Percentiles rank a stretch among this genome's conserved stretches.
These are phyloP conservation scores for Mariannaea sp. DNA, from an alignment of 2,329 filamentous ascomycete species.

Conservation along the genomic window DNA sequence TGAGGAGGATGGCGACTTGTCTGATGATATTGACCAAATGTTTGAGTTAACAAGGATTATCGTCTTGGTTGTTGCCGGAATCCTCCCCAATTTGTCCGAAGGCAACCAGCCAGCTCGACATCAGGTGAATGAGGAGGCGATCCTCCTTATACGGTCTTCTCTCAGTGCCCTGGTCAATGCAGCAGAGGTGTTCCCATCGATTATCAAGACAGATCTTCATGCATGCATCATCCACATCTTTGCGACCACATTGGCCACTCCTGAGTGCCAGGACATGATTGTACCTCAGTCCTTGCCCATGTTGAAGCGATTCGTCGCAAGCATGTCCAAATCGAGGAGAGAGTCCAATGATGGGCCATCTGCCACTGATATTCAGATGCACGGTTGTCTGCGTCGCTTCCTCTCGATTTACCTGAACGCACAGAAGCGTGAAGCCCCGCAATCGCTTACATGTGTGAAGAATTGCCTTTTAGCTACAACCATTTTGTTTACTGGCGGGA, in stretches of 20 bases:
- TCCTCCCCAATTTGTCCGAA: constrained; percentile 82
- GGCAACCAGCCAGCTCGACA: constrained; percentile 69
- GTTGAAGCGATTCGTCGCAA: constrained; percentile 86
- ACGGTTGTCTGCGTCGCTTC: constrained; percentile 82
- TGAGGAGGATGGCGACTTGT: constrained; percentile 74
- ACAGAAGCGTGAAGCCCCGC: constrained; percentile 74
- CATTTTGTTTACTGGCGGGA: constrained; percentile 82
- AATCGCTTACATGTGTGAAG: constrained; percentile 86
- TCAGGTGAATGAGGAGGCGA: constrained; percentile 84
- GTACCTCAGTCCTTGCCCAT: constrained; percentile 89
- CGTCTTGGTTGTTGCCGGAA: constrained; percentile 84
- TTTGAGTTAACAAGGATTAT: constrained; percentile 97
- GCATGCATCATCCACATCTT: constrained; percentile 98
- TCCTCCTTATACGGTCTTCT: constrained; percentile 77
- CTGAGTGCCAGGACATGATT: constrained; percentile 80
- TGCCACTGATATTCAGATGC: constrained; percentile 70
- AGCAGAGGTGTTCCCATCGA: constrained; percentile 91
- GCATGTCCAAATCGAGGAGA: constrained; percentile 62
- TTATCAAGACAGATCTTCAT: constrained; percentile 95
- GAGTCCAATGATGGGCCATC: constrained; percentile 47
- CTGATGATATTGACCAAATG: constrained; percentile 95
- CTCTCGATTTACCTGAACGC: constrained; percentile 77
- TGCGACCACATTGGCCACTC: constrained; percentile 86
- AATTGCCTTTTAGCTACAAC: constrained; percentile 89
- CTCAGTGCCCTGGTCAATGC: constrained; percentile 91